phyloP scores from a whole-genome alignment of 2,329 filamentous ascomycete species.

The Graphiopsis chlorocephala region DNA sequence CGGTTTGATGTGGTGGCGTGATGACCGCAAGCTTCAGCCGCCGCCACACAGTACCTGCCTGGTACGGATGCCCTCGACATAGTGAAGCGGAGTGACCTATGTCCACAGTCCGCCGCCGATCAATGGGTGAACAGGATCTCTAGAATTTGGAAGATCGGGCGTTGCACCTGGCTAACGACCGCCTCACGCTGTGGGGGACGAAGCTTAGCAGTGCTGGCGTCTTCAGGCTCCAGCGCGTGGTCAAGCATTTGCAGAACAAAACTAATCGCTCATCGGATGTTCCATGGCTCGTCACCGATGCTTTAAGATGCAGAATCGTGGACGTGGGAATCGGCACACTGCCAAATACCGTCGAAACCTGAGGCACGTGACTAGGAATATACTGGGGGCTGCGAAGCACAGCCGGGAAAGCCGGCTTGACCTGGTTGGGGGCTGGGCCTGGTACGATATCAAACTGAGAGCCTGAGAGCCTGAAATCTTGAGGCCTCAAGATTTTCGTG shows the following conservation, averaged over 20 bases:
- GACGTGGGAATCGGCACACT: not conserved
- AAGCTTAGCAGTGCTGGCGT: not conserved
- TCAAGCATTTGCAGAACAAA: not conserved
- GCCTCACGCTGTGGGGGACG: not conserved
- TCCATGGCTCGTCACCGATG: not conserved
- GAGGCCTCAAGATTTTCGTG: not conserved
- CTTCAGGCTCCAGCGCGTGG: not conserved
- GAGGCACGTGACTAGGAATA: not conserved
- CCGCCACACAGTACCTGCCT: not conserved
- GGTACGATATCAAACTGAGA: too few relatives aligned
- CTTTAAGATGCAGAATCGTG: not conserved
- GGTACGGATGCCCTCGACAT: not conserved
- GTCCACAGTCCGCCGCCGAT: not conserved
- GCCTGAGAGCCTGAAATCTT: too few relatives aligned
- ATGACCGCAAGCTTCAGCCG: not conserved
- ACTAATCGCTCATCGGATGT: not conserved
- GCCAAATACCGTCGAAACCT: not conserved
- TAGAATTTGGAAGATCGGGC: not conserved
- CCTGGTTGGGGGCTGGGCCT: too few relatives aligned
- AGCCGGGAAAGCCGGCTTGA: not conserved
- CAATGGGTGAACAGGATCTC: not conserved
- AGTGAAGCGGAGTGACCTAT: not conserved
- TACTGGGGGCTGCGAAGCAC: not conserved
- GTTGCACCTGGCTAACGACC: not conserved
- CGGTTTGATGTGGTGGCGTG: not conserved